phyloP scores from a whole-genome alignment of 2,329 filamentous ascomycete genomes.

The Trichophyton schoenleinii region DNA sequence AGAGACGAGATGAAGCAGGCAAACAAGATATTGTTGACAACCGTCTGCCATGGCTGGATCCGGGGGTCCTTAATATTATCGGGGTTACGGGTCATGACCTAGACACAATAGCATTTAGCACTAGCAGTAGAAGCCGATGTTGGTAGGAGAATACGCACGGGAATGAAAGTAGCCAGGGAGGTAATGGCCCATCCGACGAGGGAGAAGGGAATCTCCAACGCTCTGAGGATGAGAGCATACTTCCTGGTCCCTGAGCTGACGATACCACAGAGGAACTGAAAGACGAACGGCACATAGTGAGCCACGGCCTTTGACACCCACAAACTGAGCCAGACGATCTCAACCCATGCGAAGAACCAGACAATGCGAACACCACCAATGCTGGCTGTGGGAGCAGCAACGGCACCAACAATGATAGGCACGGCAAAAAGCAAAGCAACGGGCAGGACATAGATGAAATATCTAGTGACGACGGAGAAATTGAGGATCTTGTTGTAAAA shows the following conservation, averaged over 20 bases:
- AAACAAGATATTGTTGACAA: constrained; percentile 47
- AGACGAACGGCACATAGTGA: constrained; percentile 46
- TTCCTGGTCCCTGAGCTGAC: constrained; percentile 53
- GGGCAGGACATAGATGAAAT: constrained; percentile 51
- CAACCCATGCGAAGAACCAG: constrained; percentile 54
- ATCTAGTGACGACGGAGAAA: constrained; percentile 51
- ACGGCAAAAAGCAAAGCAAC: constrained; percentile 47
- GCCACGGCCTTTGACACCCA: constrained; percentile 51
- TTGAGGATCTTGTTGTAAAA: constrained; percentile 50
- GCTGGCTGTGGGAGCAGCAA: constrained; percentile 33
- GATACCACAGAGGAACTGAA: constrained; percentile 49
- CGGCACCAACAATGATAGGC: constrained; percentile 51
- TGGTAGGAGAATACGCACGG: constrained; percentile 26
- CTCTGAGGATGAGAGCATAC: constrained; percentile 46
- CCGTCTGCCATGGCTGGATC: constrained; percentile 38
- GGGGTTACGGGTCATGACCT: constrained; percentile 36
- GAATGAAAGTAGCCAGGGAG: constrained; percentile 48
- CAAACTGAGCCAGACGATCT: constrained; percentile 51
- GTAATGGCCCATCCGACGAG: constrained; percentile 49
- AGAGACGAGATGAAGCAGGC: constrained; percentile 45
- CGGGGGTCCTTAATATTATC: constrained; percentile 17
- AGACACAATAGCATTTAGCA: constrained; percentile 6
- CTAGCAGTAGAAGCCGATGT: no score
- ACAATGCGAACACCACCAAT: constrained; percentile 46
- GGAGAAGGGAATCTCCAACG: constrained; percentile 49